Evolutionary conservation across 148 eudicot genomes (phyloP).

Genomic region (Rhododendron simsii): DNA sequence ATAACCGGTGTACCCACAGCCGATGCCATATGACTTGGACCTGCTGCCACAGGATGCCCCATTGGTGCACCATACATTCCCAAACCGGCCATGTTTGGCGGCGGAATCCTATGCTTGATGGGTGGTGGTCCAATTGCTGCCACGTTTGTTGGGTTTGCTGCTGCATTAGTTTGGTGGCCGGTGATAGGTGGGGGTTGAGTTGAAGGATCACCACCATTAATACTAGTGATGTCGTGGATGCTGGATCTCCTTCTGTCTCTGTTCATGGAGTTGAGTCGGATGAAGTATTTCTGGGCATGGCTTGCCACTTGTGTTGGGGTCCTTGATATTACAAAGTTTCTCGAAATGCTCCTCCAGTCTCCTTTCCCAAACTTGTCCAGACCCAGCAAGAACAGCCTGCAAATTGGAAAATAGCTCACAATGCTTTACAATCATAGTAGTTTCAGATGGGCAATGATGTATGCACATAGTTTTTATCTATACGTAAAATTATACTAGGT

Average conservation of each 20-base stretch:
- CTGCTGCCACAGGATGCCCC: slow-evolving; percentile 62
- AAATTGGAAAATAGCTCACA: neutral
- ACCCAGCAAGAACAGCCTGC: slow-evolving; percentile 73
- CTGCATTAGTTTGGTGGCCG: slow-evolving; percentile 40
- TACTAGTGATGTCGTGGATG: slow-evolving; percentile 77
- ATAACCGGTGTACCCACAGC: slow-evolving; percentile 88
- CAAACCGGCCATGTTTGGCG: slow-evolving; percentile 44
- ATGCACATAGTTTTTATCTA: neutral
- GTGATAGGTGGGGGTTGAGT: slow-evolving; percentile 62
- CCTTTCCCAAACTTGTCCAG: slow-evolving; percentile 88
- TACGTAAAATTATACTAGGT: neutral
- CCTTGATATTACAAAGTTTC: slow-evolving; percentile 75
- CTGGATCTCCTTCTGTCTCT: slow-evolving; percentile 80
- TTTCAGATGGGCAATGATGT: neutral
- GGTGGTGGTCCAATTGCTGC: slow-evolving; percentile 24
- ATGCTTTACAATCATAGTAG: neutral
- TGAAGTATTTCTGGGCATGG: slow-evolving; percentile 89
- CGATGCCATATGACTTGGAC: slow-evolving; percentile 56
- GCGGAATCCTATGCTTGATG: slow-evolving; percentile 34
- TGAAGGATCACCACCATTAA: slow-evolving; percentile 51
- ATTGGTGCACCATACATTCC: slow-evolving; percentile 80
- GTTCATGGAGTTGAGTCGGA: slow-evolving; percentile 76
- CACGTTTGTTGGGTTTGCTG: slow-evolving; percentile 23
- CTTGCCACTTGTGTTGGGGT: slow-evolving; percentile 94
- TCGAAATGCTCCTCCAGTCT: slow-evolving; percentile 90